Evolutionary conservation across 1,284 basidiomycete genomes (phyloP), one percentile per base, ranked within the genome.

Genomic region (Golubevia pallescens): DNA sequence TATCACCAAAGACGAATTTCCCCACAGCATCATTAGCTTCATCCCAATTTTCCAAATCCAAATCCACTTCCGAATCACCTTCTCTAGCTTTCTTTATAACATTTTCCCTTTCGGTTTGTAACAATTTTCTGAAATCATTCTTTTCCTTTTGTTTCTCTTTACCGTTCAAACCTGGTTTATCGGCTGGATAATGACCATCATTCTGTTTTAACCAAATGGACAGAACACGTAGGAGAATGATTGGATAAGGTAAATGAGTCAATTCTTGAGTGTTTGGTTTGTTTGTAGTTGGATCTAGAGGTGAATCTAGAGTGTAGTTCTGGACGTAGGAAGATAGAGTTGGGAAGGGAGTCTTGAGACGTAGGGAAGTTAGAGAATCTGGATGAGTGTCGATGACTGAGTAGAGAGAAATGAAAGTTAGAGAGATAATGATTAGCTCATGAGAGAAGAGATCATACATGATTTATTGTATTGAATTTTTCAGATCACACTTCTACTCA

Each of bases 71-170:
- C 34, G 3, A 4, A 4, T 38, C 79, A 59, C 84, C 82, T 73
- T 97, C 95, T 84, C 95, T 94, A 87, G 98, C 98, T 87, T 99
- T 96, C 78, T 96, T 93, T 85, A 99, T 96, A 0, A 87, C 78
- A 76, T 94, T 93, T 67, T 88, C 84, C 75, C 89, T 90, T 88
- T 90, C 89, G 1, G 86, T 87, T 38, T 86, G 86, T 62, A 95
- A 87, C 6, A 68, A 69, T 60, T 89, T 87, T 81, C 94, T 93
- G 87, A 98, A 96, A 20, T 89, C 90, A 68, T 91, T 88, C 75
- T 93, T 91, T 76, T 97, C 93, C 0, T 88, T 88, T 34, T 88
- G 88, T 23, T 63, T 84, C 80, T 16, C 32, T 6, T 52, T 51
- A 23, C 38, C 32, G 10, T 56, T 72, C 4, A 58, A 23, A 66